Conservation (phyloP, 1,284 basidiomycete species). For the Pyrrhoderma lamaoense region DNA sequence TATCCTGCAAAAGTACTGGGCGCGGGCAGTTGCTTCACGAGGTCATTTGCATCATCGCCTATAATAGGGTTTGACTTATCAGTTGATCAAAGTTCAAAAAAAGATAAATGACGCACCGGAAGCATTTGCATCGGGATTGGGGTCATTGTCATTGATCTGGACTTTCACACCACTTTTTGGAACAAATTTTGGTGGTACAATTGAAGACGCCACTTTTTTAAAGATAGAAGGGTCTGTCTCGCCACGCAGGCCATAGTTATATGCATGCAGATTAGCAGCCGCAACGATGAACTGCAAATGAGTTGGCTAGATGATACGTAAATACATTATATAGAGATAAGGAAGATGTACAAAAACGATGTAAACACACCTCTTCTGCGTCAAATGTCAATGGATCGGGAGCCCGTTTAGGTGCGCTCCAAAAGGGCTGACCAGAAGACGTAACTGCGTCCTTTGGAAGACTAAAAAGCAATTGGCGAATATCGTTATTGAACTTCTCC, state of each 20-base stretch:
- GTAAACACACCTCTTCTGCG: conserved; percentile 69
- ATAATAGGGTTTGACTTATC: conserved; percentile 28
- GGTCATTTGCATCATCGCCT: conserved; percentile 47
- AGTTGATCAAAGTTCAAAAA: background rate
- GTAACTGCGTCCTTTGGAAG: conserved; percentile 91
- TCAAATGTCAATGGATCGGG: conserved; percentile 91
- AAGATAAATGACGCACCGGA: conserved; percentile 18
- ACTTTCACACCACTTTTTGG: conserved; percentile 92
- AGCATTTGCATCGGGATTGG: conserved; percentile 51
- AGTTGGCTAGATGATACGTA: conserved; percentile 46
- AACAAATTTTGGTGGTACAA: conserved; percentile 87
- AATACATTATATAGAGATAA: background rate
- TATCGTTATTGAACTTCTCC: conserved; percentile 90
- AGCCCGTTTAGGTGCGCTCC: conserved; percentile 97
- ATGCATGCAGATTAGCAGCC: conserved; percentile 95
- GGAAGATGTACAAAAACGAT: background rate
- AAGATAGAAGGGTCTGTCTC: conserved; percentile 76
- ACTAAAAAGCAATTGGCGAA: conserved; percentile 89
- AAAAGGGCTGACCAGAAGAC: conserved; percentile 89
- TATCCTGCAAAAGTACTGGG: conserved; percentile 92
- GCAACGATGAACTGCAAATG: conserved; percentile 90
- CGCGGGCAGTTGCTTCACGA: conserved; percentile 68
- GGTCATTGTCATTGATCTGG: conserved; percentile 93
- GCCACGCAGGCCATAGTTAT: conserved; percentile 96
- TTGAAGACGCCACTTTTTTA: conserved; percentile 79